Conservation (phyloP, 257 asterid species). For the Fraxinus pennsylvanica region DNA sequence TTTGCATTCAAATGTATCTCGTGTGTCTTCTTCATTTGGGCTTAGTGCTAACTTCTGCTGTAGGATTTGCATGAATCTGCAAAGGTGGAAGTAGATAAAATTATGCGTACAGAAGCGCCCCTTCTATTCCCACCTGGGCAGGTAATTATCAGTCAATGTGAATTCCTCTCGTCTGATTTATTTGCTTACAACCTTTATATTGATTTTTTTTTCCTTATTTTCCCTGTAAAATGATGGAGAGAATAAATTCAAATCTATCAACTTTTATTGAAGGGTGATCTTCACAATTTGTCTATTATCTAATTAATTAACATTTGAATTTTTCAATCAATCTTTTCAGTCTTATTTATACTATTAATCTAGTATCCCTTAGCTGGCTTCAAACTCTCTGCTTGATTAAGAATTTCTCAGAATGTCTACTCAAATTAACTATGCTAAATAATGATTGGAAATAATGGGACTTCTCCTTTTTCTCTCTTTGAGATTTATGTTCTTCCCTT, state of each 20-base stretch:
- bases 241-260: background rate
- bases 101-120: constrained; percentile 91
- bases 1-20: background rate
- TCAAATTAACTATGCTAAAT: background rate
- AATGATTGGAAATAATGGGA: background rate
- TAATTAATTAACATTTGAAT: background rate
- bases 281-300: background rate
- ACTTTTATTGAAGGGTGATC: background rate
- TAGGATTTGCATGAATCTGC: constrained; percentile 71
- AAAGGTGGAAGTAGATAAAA: constrained; percentile 71
- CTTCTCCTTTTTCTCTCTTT: too few species aligned
- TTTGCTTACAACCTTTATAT: constrained; percentile 7
- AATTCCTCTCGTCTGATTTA: background rate
- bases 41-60: constrained; percentile 20
- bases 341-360: background rate
- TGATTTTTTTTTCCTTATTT: background rate
- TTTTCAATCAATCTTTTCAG: background rate
- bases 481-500: background rate
- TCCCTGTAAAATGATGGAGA: background rate
- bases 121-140: constrained; percentile 93
- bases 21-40: too few species aligned
- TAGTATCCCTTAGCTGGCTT: background rate
- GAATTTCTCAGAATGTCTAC: background rate
- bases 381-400: background rate
- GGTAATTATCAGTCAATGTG: constrained; percentile 44